Percentiles rank a stretch among this genome's conserved stretches.
phyloP scores from a whole-genome alignment of 2,329 filamentous ascomycete genomes.

The Botrytis galanthina region DNA sequence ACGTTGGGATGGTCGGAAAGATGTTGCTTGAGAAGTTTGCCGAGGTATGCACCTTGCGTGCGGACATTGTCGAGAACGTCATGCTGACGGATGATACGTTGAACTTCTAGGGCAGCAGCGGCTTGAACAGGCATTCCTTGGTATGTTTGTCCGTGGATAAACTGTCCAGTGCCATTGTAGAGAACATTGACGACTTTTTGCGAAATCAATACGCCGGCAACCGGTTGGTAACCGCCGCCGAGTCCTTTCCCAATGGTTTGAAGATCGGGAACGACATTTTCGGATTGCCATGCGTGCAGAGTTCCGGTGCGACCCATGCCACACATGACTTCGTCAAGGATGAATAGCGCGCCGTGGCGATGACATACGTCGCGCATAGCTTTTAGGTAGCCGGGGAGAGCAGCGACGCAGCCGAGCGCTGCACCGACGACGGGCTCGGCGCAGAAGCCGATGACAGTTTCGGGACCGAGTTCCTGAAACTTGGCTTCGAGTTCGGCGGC shows the following conservation, averaged over 20 bases:
- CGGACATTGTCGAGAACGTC: constrained; percentile 58
- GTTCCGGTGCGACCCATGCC: constrained; percentile 53
- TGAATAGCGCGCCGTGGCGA: constrained; percentile 69
- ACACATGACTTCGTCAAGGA: constrained; percentile 72
- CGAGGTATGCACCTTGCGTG: constrained; percentile 51
- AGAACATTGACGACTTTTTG: constrained; percentile 48
- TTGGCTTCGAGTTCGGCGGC: constrained; percentile 60
- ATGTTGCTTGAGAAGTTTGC: constrained; percentile 43
- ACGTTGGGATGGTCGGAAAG: constrained; percentile 50
- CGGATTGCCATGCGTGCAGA: constrained; percentile 55
- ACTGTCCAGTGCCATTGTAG: constrained; percentile 32
- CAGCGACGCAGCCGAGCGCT: constrained; percentile 66
- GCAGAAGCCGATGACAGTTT: constrained; percentile 64
- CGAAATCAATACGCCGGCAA: constrained; percentile 59
- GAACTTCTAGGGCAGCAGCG: constrained; percentile 61
- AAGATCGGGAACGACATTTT: constrained; percentile 58
- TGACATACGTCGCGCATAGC: constrained; percentile 68
- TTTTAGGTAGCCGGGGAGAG: constrained; percentile 65
- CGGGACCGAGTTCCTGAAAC: constrained; percentile 58
- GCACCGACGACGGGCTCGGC: constrained; percentile 65
- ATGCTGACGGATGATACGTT: constrained; percentile 56
- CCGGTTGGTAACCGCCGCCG: constrained; percentile 60
- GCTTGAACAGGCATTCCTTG: constrained; percentile 60
- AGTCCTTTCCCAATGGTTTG: constrained; percentile 66
- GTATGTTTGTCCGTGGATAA: constrained; percentile 49